phyloP scores from a whole-genome alignment of 495 filamentous ascomycete genomes.

The Friedmanniomyces endolithicus region DNA sequence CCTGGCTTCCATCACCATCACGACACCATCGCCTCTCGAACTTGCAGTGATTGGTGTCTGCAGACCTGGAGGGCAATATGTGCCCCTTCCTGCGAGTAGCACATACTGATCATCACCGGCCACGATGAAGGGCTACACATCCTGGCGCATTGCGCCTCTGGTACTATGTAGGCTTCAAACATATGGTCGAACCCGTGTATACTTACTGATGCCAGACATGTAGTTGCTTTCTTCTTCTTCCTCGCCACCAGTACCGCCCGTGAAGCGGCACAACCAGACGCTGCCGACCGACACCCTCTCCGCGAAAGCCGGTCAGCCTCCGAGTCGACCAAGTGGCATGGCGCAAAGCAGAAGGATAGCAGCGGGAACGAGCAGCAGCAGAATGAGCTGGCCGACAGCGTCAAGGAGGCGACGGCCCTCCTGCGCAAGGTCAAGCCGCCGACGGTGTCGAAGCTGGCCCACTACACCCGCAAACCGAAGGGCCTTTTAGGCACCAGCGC shows the following conservation, averaged over 20 bases:
- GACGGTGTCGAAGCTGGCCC: conserved; percentile 21
- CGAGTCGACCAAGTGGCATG: neutral
- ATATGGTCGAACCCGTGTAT: neutral
- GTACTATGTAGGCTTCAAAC: conserved; percentile 16
- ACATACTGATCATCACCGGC: neutral
- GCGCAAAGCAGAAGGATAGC: neutral
- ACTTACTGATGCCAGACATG: neutral
- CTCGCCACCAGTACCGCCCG: conserved; percentile 11
- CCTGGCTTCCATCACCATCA: neutral
- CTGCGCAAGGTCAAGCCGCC: conserved; percentile 27
- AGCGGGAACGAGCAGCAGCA: neutral
- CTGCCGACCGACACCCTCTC: neutral
- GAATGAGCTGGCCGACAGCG: conserved; percentile 6
- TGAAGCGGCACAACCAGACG: neutral
- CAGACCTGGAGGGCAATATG: neutral
- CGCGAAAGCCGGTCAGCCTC: neutral
- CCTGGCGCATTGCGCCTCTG: conserved; percentile 16
- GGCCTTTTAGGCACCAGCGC: conserved; percentile 28
- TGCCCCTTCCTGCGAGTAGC: neutral
- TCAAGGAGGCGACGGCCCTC: conserved; percentile 26
- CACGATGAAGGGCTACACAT: conserved; percentile 12
- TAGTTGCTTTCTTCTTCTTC: conserved; percentile 19
- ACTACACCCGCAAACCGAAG: conserved; percentile 26
- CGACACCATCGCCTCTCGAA: neutral
- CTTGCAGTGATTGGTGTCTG: neutral